Conservation (phyloP, 768 basidiomycete genomes). For the Rhizopogon rudus region DNA sequence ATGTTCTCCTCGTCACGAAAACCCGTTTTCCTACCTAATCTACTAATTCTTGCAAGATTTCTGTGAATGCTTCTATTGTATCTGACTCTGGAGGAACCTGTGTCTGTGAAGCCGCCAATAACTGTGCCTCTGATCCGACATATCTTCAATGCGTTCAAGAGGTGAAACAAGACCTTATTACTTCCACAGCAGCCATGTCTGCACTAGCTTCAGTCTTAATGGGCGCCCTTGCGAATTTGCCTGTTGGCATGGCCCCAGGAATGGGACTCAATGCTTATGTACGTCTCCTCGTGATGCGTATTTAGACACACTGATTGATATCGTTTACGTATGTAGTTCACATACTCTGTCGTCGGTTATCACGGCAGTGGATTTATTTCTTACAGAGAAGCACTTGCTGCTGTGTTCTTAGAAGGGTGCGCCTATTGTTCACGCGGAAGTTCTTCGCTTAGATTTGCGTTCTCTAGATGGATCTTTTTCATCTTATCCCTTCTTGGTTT, state of each 20-base stretch:
- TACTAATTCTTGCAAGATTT: constrained; percentile 43
- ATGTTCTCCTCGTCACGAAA: background rate
- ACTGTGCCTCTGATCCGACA: constrained; percentile 44
- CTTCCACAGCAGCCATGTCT: constrained; percentile 73
- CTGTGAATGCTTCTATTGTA: constrained; percentile 81
- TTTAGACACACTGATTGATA: background rate
- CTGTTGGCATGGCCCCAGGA: constrained; percentile 85
- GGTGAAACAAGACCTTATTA: constrained; percentile 74
- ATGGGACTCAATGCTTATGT: constrained; percentile 82
- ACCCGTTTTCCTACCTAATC: constrained; percentile 1
- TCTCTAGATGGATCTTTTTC: constrained; percentile 72
- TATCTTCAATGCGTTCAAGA: constrained; percentile 58
- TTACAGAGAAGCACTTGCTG: constrained; percentile 76
- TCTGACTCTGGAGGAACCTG: constrained; percentile 78
- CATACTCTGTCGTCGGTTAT: constrained; percentile 85
- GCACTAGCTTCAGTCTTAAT: constrained; percentile 75
- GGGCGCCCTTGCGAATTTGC: constrained; percentile 83
- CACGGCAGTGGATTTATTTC: constrained; percentile 66
- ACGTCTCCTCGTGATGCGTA: constrained; percentile 19
- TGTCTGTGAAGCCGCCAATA: constrained; percentile 58
- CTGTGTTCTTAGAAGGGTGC: constrained; percentile 85
- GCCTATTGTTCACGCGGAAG: constrained; percentile 15
- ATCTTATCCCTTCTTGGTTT: constrained; percentile 75
- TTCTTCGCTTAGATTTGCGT: background rate
- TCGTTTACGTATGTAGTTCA: constrained; percentile 46